Conservation (phyloP, 176 grass and related monocot species). For the Oryza officinalis region DNA sequence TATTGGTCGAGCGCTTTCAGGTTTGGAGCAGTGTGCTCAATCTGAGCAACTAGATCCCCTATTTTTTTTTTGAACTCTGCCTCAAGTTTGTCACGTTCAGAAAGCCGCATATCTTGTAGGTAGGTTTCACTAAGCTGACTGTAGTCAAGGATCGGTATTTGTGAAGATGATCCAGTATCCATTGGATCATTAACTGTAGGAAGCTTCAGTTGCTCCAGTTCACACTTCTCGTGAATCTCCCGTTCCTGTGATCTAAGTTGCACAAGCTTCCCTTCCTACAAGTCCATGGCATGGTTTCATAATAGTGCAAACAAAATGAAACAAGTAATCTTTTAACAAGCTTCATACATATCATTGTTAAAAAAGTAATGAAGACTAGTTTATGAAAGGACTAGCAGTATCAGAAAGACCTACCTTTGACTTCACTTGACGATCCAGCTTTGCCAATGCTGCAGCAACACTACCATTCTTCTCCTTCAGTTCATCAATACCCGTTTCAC, state of each 20-base stretch:
- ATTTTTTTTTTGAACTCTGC: slow-evolving; percentile 82
- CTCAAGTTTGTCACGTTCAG: slow-evolving; percentile 84
- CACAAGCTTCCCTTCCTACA: slow-evolving; percentile 66
- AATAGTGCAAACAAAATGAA: slow-evolving; percentile 20
- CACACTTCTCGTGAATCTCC: slow-evolving; percentile 85
- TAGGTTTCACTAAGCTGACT: slow-evolving; percentile 68
- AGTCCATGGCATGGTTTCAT: slow-evolving; percentile 36
- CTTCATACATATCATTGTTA: neutral
- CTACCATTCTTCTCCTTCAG: slow-evolving; percentile 75
- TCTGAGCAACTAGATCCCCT: slow-evolving; percentile 64
- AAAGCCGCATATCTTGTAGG: slow-evolving; percentile 64
- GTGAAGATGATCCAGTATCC: slow-evolving; percentile 60
- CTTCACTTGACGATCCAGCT: slow-evolving; percentile 75
- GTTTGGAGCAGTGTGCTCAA: slow-evolving; percentile 90
- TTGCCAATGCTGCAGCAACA: slow-evolving; percentile 60
- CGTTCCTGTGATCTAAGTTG: slow-evolving; percentile 63
- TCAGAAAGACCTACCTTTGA: slow-evolving; percentile 65
- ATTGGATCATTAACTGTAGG: slow-evolving; percentile 79
- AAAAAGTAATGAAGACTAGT: slow-evolving; percentile 2
- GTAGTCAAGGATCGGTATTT: slow-evolving; percentile 64
- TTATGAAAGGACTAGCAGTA: slow-evolving; percentile 1
- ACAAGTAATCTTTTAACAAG: slow-evolving; percentile 21
- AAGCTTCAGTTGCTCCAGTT: slow-evolving; percentile 89
- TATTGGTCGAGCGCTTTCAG: slow-evolving; percentile 96
- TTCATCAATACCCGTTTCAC: slow-evolving; percentile 73